Evolutionary conservation across 257 asterid genomes (phyloP), one percentile per base, ranked within the genome.

Genomic region (Ilex aquifolium): DNA sequence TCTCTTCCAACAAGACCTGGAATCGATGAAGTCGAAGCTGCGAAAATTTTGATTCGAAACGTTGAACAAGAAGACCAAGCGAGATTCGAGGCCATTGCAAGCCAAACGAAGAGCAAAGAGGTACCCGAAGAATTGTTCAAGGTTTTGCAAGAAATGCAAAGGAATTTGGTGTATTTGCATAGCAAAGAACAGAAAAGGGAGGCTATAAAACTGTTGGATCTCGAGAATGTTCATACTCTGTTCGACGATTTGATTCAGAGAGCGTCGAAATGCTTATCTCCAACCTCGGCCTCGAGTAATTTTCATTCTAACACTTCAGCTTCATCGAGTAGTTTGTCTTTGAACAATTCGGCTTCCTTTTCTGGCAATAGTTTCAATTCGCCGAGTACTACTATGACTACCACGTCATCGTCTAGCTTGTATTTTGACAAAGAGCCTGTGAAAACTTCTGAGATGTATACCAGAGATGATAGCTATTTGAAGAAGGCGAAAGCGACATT

Each of bases 161-260:
- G 74, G 73, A 77, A 48, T 40, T 50, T 62, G 68, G 65, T 86
- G 67, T 82, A 74, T 76, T 86, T 76, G 14, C 85, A 84, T 63
- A 82, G 94, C 78, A 82, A 75, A 67, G 95, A 91, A 73, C 93
- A 79, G 59, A 84, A 73, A 71, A 63, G 70, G 65, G 98, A 91
- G 56, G 95, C 96, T n/a, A 2, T 78, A 58, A 86, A 79, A 46
- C 17, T 86, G 66, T 67, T 91, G 83, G 96, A 88, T 82, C 95
- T 88, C 40, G 96, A 91, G 36, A 64, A 65, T 4, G 77, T 78
- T 10, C 88, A 91, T 70, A 21, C 16, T 29, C 74, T 84, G 77
- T 82, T 88, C 29, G 98, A 86, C 40, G 96, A 86, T 69, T 83
- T 88, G 88, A 73, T 91, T 76, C 96, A 84, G 79, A 81, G 96